Conservation (phyloP, 2,329 filamentous ascomycete species). For the Fusarium mexicanum region DNA sequence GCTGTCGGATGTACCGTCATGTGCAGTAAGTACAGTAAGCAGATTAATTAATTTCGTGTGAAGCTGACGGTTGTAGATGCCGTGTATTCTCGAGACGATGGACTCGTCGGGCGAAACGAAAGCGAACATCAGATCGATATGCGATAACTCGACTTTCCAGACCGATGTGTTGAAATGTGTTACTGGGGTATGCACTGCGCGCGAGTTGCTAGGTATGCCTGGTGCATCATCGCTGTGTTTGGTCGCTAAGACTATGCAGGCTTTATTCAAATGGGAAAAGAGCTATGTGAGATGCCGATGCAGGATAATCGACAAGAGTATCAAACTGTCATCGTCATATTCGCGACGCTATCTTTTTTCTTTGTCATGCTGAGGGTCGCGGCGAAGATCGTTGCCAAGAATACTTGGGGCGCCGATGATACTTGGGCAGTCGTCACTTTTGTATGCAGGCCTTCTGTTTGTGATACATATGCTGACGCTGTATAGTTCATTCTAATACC, state of each 20-base stretch:
- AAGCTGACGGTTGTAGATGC: background rate
- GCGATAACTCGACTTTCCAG: background rate
- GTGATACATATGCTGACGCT: background rate
- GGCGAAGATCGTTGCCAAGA: background rate
- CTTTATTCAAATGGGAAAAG: background rate
- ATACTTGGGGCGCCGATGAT: background rate
- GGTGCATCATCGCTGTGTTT: rapidly evolving
- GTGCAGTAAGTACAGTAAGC: background rate
- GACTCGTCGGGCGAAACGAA: background rate
- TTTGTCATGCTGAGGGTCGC: background rate
- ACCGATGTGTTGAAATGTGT: background rate
- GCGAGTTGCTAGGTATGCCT: background rate
- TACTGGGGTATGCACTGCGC: rapidly evolving
- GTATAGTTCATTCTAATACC: background rate
- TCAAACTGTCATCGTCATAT: background rate
- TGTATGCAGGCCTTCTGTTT: background rate
- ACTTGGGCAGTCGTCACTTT: background rate
- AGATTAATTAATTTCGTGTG: rapidly evolving
- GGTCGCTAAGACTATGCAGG: background rate
- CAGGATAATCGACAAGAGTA: background rate
- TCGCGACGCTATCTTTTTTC: background rate
- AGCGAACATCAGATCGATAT: background rate
- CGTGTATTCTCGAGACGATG: background rate
- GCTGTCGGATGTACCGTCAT: background rate
- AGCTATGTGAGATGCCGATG: background rate